Percentiles rank a stretch among this genome's conserved stretches.
Conservation (phyloP, 164 flowering plant genomes). For the Annona cherimola region DNA sequence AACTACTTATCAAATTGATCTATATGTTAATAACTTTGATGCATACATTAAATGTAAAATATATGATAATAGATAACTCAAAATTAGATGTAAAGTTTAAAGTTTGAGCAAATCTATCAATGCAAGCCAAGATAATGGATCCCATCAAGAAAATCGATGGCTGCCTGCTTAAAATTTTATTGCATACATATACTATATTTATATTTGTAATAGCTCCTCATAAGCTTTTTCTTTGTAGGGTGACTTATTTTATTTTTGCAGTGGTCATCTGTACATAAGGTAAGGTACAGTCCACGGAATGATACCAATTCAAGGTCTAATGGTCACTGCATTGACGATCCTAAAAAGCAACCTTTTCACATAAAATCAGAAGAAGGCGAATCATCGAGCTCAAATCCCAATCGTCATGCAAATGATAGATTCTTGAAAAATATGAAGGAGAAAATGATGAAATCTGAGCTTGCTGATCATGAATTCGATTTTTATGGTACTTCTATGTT, state of each 20-base stretch:
- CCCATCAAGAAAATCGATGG: too few species aligned
- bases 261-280: slow-evolving; percentile 3
- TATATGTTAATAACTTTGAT: too few species aligned
- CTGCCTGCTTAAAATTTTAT: too few species aligned
- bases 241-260: slow-evolving; percentile 10
- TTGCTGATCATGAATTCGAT: background rate
- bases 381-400: slow-evolving; percentile 24
- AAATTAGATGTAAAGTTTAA: too few species aligned
- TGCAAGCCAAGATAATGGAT: too few species aligned
- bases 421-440: slow-evolving; percentile 30
- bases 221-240: background rate
- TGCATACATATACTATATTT: background rate
- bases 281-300: slow-evolving; percentile 3
- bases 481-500: slow-evolving; percentile 13
- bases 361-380: slow-evolving; percentile 27
- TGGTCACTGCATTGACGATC: slow-evolving; percentile 7
- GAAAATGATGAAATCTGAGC: slow-evolving; percentile 49
- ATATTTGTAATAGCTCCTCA: background rate
- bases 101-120: too few species aligned
- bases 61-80: too few species aligned
- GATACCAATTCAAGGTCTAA: slow-evolving; percentile 9
- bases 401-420: slow-evolving; percentile 10
- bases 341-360: slow-evolving; percentile 15
- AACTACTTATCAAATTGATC: too few species aligned
- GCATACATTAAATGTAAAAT: too few species aligned